phyloP scores from a whole-genome alignment of 1,139 yeast species.

The Blastobotrys buckinghamii region DNA sequence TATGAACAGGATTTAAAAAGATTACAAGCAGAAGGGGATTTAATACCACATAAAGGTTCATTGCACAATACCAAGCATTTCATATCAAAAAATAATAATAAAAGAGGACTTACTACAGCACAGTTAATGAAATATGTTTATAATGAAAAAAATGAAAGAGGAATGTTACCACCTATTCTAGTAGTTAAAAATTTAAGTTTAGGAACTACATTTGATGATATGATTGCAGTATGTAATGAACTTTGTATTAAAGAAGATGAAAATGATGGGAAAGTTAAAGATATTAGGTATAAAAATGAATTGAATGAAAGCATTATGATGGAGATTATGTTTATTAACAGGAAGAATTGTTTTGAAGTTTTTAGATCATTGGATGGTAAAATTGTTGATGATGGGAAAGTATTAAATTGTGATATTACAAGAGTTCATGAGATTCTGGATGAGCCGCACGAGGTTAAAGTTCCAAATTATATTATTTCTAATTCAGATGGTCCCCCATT shows the following conservation, averaged over 20 bases:
- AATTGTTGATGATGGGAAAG: slow-evolving; percentile 29
- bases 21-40: background rate
- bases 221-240: slow-evolving; percentile 14
- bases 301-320: slow-evolving; percentile 21
- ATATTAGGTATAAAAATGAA: slow-evolving; percentile 15
- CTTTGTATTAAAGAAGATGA: too few species aligned
- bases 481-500: slow-evolving; percentile 19
- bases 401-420: slow-evolving; percentile 21
- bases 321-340: slow-evolving; percentile 24
- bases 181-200: slow-evolving; percentile 23
- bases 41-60: background rate
- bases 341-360: slow-evolving; percentile 20
- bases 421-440: slow-evolving; percentile 21
- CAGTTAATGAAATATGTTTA: background rate
- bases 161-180: slow-evolving; percentile 24
- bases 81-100: too few species aligned
- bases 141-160: background rate
- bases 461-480: slow-evolving; percentile 11
- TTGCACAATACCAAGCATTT: background rate
- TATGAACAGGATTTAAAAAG: background rate
- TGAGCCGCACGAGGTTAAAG: background rate
- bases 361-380: slow-evolving; percentile 25
- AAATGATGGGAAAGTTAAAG: slow-evolving; percentile 14
- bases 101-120: too few species aligned
- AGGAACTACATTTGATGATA: slow-evolving; percentile 28